phyloP scores from a whole-genome alignment of 2,329 filamentous ascomycete genomes.

The Pseudodiploospora longispora region DNA sequence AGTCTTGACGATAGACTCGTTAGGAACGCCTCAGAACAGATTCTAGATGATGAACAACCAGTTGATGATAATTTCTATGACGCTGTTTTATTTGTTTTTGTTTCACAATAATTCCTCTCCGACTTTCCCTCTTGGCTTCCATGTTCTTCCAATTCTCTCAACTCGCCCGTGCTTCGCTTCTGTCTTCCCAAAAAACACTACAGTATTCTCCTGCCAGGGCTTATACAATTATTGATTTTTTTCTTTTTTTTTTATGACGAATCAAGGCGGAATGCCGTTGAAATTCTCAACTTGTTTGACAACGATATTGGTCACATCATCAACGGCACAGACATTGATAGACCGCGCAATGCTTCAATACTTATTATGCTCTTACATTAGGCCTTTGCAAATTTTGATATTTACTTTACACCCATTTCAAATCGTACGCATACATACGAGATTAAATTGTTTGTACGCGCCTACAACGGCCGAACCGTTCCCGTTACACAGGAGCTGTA shows the following conservation, averaged over 20 bases:
- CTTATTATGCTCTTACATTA: slow-evolving; percentile 12
- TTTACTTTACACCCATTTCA: slow-evolving; percentile 12
- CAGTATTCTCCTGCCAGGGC: not conserved
- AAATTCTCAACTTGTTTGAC: slow-evolving; percentile 35
- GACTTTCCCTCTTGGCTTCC: not conserved
- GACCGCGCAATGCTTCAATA: slow-evolving; percentile 27
- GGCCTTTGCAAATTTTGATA: slow-evolving; percentile 13
- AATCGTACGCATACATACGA: slow-evolving; percentile 21
- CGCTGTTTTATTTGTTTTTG: not conserved
- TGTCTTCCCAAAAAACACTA: no score
- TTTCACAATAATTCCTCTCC: not conserved
- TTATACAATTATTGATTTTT: not conserved
- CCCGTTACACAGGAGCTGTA: slow-evolving; percentile 22
- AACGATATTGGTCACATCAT: slow-evolving; percentile 25
- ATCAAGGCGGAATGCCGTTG: slow-evolving; percentile 25
- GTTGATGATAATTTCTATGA: slow-evolving; percentile 3
- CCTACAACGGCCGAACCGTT: slow-evolving; percentile 5
- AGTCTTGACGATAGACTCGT: not conserved
- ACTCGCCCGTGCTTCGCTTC: no score
- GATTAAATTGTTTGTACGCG: slow-evolving; percentile 12
- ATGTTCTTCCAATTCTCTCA: not conserved
- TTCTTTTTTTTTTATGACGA: not conserved
- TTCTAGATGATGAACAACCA: not conserved
- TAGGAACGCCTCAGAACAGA: not conserved
- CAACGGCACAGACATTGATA: slow-evolving; percentile 30